Evolutionary conservation across 805 yeast species (phyloP), one percentile per base, ranked within the genome.

Genomic region (Kuraishia piskuri): DNA sequence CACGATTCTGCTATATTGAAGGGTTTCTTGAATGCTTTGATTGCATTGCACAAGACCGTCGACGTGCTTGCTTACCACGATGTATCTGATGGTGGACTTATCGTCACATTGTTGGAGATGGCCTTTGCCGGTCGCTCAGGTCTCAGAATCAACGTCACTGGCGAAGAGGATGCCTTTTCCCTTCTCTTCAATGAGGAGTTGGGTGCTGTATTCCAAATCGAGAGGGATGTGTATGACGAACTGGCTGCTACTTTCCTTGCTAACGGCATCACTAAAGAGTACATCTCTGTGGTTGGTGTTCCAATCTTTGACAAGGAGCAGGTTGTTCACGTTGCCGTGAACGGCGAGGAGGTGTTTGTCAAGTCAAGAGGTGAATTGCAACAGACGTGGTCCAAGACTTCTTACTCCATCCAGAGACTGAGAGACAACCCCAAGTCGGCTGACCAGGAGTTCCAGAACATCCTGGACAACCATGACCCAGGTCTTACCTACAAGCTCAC

Each of bases 91-190:
- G 99, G 99, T 78, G 99, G 99, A 66, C 75, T 92, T 64, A 73
- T 91, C 55, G 84, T 87, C 48, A 84, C 98, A 9, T 74, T 88
- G 49, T 72, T 86, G 48, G 99, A 94, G 74, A 94, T 94, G 98
- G 96, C 97, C 0, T 94, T 94, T 72, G 96, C 98, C 48, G 91
- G 92, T 31, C 84, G 97, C 73, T 80, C 83, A 52, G 99, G 99
- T 58, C 66, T 91, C 54, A 78, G 83, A 52, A 71, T 91, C 53
- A 67, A 71, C 40, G 56, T 85, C 44, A 61, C 65, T 20, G 67
- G 72, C 10, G 61, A 63, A 24, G 74, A 73, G 23, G 55, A 55
- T 45, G 61, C 55, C 21, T 20, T 44, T 14, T 70, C 84, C 14
- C 74, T 77, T 36, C 73, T 91, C 63, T 94, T 94, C 77, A 86